These are phyloP conservation scores for Mycena rosella DNA, from an alignment of 768 basidiomycete genomes.

Conservation along the genomic window DNA sequence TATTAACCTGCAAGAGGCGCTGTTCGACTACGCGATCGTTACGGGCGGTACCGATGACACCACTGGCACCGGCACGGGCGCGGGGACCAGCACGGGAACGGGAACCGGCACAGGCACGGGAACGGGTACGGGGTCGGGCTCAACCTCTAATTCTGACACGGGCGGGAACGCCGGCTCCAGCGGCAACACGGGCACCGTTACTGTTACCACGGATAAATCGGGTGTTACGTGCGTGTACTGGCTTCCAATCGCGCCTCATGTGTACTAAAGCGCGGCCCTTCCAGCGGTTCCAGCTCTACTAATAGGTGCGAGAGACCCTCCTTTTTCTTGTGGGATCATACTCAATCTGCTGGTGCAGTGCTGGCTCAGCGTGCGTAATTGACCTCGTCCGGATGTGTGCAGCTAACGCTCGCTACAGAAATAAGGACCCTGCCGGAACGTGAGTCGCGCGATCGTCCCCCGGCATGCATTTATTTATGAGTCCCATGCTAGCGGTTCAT, in stretches of 20 bases:
- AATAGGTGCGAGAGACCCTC: background rate
- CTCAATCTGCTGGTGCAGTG: background rate
- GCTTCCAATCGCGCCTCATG: no score
- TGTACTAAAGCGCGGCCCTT: background rate
- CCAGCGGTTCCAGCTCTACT: background rate
- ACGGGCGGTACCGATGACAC: constrained; percentile 19
- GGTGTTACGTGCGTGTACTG: no score
- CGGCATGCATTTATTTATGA: no score
- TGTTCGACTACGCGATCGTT: constrained; percentile 32
- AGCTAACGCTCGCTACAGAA: no score
- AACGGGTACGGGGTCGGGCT: background rate
- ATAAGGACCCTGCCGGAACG: no score
- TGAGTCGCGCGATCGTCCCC: no score
- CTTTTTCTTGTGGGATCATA: background rate
- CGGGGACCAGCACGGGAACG: background rate
- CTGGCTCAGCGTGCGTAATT: no score
- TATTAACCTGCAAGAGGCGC: constrained; percentile 8
- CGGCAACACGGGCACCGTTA: background rate
- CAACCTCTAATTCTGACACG: background rate
- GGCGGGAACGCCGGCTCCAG: background rate
- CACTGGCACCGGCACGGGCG: background rate
- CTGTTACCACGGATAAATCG: background rate
- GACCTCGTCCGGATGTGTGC: no score
- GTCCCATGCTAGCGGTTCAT: no score
- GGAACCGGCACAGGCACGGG: no score